phyloP scores from a whole-genome alignment of 306 rosid species.

The Glycine soja region DNA sequence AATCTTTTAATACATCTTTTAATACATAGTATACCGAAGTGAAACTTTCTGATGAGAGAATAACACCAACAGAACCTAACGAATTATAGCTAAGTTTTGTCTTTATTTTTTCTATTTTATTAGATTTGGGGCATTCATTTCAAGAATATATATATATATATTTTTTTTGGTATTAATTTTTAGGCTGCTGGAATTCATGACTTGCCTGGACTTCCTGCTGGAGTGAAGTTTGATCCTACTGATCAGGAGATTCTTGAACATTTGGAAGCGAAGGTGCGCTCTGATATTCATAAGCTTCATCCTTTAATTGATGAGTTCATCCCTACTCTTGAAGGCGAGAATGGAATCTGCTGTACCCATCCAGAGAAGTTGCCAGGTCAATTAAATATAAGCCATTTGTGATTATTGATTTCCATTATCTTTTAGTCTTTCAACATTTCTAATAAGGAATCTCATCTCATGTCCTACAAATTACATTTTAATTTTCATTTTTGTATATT shows the following conservation, averaged over 20 bases:
- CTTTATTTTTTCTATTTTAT: neutral
- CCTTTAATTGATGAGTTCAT: conserved; percentile 82
- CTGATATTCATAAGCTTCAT: conserved; percentile 70
- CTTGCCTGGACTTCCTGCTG: conserved; percentile 80
- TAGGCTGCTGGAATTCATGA: conserved; percentile 69
- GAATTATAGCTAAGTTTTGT: no score
- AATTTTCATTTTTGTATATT: neutral
- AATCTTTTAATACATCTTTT: no score
- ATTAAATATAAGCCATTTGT: neutral
- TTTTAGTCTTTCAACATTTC: neutral
- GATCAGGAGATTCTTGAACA: conserved; percentile 84
- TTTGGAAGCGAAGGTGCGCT: conserved; percentile 72
- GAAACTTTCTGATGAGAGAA: no score
- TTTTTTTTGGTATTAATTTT: conserved; percentile 8
- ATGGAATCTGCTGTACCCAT: conserved; percentile 85
- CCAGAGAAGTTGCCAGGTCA: conserved; percentile 82
- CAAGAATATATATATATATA: conserved; percentile 11
- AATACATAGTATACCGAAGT: no score
- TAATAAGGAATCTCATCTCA: neutral
- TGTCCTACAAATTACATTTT: neutral
- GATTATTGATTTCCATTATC: conserved; percentile 13
- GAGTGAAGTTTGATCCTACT: conserved; percentile 88
- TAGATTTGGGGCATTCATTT: neutral
- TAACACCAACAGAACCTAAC: no score
- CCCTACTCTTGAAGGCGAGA: conserved; percentile 78